A percentile compares a stretch with the other conserved stretches of the same genome.
Conservation (phyloP, 352 stramenopile species). For the Phytophthora kernoviae region DNA sequence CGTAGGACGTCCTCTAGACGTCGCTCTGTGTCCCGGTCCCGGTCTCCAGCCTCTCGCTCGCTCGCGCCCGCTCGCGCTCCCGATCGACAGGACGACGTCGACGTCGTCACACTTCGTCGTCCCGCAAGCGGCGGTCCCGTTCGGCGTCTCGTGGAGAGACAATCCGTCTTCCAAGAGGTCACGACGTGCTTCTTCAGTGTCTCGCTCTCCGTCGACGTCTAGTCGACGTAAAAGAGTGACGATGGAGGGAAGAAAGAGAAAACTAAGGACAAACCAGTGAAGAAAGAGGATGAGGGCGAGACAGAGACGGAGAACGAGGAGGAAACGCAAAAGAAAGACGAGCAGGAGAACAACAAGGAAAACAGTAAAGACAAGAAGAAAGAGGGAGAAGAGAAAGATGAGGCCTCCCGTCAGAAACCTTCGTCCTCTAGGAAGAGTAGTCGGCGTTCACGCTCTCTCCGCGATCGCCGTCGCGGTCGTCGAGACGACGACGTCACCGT, state of each 20-base stretch:
- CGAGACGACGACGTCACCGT: constrained; percentile 48
- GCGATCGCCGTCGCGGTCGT: constrained; percentile 60
- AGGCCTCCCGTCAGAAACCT: constrained; percentile 5
- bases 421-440: constrained; percentile 48
- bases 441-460: constrained; percentile 63
- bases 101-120: constrained; percentile 29
- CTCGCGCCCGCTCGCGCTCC: constrained; percentile 44
- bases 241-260: constrained; percentile 22
- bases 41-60: constrained; percentile 38
- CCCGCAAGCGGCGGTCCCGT: constrained; percentile 28
- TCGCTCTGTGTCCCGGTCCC: constrained; percentile 45
- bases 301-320: constrained; percentile 24
- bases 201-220: constrained; percentile 25
- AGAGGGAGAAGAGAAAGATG: background rate
- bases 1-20: constrained; percentile 37
- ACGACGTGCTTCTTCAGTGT: constrained; percentile 9
- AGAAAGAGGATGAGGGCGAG: constrained; percentile 18
- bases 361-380: constrained; percentile 21
- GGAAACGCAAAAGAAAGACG: constrained; percentile 7
- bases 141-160: constrained; percentile 23
- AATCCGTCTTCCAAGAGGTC: constrained; percentile 25
- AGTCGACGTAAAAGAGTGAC: constrained; percentile 20
- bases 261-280: constrained; percentile 14
- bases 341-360: constrained; percentile 14
- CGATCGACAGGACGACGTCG: constrained; percentile 30